Evolutionary conservation across 2,329 filamentous ascomycete species (phyloP).

Genomic region (Alternaria burnsii): DNA sequence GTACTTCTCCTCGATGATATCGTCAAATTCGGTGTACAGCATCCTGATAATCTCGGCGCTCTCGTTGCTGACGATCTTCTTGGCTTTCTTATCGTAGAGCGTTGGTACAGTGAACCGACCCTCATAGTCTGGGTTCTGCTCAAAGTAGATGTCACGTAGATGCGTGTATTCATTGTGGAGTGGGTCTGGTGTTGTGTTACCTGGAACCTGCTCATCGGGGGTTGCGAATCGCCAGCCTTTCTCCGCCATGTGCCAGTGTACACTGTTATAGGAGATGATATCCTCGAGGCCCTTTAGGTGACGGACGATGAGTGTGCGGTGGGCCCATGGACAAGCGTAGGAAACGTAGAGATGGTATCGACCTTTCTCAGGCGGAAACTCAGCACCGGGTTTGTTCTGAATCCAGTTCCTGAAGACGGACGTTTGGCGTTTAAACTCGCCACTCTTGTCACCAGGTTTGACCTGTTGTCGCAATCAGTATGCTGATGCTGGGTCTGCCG

Average conservation of each 20-base stretch:
- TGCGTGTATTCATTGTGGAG: constrained; percentile 73
- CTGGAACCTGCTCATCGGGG: constrained; percentile 66
- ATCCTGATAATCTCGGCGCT: constrained; percentile 92
- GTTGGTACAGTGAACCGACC: constrained; percentile 90
- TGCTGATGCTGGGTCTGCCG: not conserved
- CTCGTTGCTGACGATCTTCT: constrained; percentile 89
- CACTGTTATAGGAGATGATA: constrained; percentile 78
- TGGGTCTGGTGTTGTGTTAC: constrained; percentile 67
- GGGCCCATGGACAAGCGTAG: constrained; percentile 95
- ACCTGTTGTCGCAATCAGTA: constrained; percentile 2
- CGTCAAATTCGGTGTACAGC: constrained; percentile 82
- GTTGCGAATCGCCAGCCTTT: constrained; percentile 86
- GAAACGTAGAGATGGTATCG: constrained; percentile 95
- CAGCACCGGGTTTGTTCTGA: constrained; percentile 72
- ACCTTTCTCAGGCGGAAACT: constrained; percentile 85
- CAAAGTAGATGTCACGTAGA: constrained; percentile 82
- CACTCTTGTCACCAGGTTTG: constrained; percentile 71
- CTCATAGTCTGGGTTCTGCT: constrained; percentile 72
- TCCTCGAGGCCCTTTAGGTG: constrained; percentile 93
- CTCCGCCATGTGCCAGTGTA: constrained; percentile 88
- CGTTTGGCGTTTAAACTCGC: constrained; percentile 90
- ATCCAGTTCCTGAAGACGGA: constrained; percentile 85
- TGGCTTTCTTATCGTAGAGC: constrained; percentile 79
- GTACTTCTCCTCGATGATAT: constrained; percentile 56
- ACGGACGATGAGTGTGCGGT: constrained; percentile 84